Evolutionary conservation across 2,329 filamentous ascomycete genomes (phyloP).

Genomic region (Trichoderma aggressivum): DNA sequence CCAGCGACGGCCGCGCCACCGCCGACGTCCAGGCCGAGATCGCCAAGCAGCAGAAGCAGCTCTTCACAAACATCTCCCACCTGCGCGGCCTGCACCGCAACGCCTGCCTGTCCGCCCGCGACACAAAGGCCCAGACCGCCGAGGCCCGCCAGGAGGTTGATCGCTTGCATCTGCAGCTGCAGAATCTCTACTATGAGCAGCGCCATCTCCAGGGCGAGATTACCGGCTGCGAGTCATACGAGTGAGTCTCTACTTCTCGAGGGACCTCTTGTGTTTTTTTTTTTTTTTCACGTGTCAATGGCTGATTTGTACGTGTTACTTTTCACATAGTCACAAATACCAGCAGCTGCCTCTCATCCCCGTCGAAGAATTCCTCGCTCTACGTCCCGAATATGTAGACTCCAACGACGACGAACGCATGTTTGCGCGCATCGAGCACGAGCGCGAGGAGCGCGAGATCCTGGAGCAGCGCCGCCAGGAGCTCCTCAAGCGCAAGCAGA

Average conservation of each 20-base stretch:
- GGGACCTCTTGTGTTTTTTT: no score
- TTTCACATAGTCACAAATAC: slow-evolving; percentile 70
- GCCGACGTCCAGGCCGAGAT: slow-evolving; percentile 55
- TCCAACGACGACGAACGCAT: slow-evolving; percentile 78
- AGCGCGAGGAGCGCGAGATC: slow-evolving; percentile 77
- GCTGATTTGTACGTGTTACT: neutral
- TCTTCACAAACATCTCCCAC: slow-evolving; percentile 75
- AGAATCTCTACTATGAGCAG: slow-evolving; percentile 97
- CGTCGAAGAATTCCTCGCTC: slow-evolving; percentile 72
- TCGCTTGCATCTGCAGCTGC: slow-evolving; percentile 82
- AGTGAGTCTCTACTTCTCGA: no score
- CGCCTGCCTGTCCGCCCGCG: slow-evolving; percentile 74
- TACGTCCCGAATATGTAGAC: slow-evolving; percentile 71
- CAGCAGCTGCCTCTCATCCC: slow-evolving; percentile 80
- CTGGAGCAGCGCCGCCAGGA: slow-evolving; percentile 82
- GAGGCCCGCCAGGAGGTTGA: slow-evolving; percentile 91
- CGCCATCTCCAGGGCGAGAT: slow-evolving; percentile 88
- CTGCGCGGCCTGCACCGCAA: slow-evolving; percentile 80
- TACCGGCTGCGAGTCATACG: slow-evolving; percentile 81
- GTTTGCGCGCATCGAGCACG: slow-evolving; percentile 86
- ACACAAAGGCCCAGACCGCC: slow-evolving; percentile 81
- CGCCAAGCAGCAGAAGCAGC: slow-evolving; percentile 73
- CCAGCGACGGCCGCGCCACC: slow-evolving; percentile 41
- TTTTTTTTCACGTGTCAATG: slow-evolving; percentile 52
- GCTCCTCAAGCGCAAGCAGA: slow-evolving; percentile 63